Base-by-base conservation (phyloP, 805 yeast species). In the Hanseniaspora mollemarum region DNA sequence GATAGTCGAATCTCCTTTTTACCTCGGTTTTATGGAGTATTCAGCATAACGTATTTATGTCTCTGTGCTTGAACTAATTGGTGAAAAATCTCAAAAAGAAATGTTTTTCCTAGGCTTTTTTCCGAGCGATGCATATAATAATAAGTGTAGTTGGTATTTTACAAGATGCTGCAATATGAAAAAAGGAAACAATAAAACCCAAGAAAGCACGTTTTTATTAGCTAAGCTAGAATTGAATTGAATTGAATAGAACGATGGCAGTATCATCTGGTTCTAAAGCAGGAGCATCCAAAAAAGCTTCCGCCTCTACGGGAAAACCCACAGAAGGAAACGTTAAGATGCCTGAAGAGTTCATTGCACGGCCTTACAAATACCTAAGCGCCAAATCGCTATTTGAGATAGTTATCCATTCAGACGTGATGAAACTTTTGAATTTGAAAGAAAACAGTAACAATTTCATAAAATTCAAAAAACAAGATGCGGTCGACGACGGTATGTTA, bases 381-480 rank as follows among this genome's bases (percentile, higher is more conserved):
- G 44, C 55, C 21, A 71, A 71, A 45, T 58, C 67, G 9, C 55
- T 62, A 32, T 58, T 67, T n/a, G 69, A 68, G 51, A 71, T 69
- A 0, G 62, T 62, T 21, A 51, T 78, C 2, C 69, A 74, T 51
- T 67, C 71, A 0, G 71, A 72, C 1, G 67, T 74, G 1, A 61
- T 77, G 40, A 69, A 70, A 48, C 74, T 40, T 1, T 18, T 48
- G 10, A 29, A 72, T 0, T 60, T 75, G 24, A 81, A 74, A 19
- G 45, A 39, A 36, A 41, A 43, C n/a, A 63, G 76, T 12, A 54
- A 59, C 7, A 57, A 62, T 21, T 68, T 73, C 4, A 59, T 78
- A 53, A 71, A 77, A 15, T 59, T 68, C 37, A 54, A 78, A 2
- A 60, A 71, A 19, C 72, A 71, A 53, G 73, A 76, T 2, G 68